Conservation (phyloP, 1,284 basidiomycete species). For the Volvariella surrecta region DNA sequence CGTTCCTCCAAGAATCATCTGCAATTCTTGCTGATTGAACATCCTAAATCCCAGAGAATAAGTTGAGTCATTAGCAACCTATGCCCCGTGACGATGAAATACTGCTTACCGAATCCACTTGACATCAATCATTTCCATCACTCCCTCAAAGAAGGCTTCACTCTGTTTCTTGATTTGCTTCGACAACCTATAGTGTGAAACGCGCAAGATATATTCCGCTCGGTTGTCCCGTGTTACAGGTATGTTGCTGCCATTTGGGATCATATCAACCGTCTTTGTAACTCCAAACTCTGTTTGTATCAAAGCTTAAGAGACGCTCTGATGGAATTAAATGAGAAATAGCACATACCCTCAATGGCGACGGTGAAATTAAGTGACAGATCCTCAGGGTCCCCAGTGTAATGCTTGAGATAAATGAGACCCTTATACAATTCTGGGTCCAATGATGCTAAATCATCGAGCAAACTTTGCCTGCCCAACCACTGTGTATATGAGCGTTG, state of each 20-base stretch:
- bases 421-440: conserved; percentile 92
- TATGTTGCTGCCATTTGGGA: conserved; percentile 78
- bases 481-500: conserved; percentile 42
- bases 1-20: conserved; percentile 78
- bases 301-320: conserved; percentile 3
- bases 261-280: conserved; percentile 71
- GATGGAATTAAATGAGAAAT: no score
- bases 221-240: conserved; percentile 88
- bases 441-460: conserved; percentile 88
- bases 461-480: conserved; percentile 81
- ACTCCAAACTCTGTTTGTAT: conserved; percentile 74
- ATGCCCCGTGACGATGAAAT: background rate
- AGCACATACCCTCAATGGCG: conserved; percentile 68
- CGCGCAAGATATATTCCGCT: conserved; percentile 84
- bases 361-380: conserved; percentile 91
- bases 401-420: conserved; percentile 90
- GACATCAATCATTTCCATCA: conserved; percentile 82
- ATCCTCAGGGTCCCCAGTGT: conserved; percentile 83
- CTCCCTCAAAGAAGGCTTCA: conserved; percentile 77
- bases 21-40: conserved; percentile 92
- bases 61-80: background rate
- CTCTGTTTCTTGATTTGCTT: conserved; percentile 86
- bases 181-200: conserved; percentile 86
- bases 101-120: conserved; percentile 74
- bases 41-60: conserved; percentile 40